Evolutionary conservation across 805 yeast species (phyloP).

Genomic region (Saccharomycopsis oosterbeekiorum): DNA sequence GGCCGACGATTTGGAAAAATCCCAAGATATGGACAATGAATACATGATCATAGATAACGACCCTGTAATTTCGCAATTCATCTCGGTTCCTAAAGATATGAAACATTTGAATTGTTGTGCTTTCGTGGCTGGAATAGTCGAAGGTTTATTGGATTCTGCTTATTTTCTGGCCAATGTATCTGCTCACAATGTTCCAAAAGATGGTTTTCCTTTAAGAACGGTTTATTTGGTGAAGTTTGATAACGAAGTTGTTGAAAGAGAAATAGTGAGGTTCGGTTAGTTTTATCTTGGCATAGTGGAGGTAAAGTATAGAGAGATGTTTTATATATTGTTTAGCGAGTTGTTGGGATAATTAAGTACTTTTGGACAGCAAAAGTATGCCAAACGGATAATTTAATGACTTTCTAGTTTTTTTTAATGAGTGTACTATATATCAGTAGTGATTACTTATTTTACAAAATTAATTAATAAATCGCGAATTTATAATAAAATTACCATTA

Average conservation of each 20-base stretch:
- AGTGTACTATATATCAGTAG: too few relatives aligned
- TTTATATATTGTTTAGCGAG: too few relatives aligned
- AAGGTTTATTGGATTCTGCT: conserved; percentile 68
- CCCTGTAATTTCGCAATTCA: conserved; percentile 62
- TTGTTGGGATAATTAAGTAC: too few relatives aligned
- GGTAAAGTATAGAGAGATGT: background rate
- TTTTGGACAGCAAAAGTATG: too few relatives aligned
- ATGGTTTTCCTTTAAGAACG: conserved; percentile 51
- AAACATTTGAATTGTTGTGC: conserved; percentile 73
- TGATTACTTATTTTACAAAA: too few relatives aligned
- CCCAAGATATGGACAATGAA: conserved; percentile 54
- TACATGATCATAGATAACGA: conserved; percentile 63
- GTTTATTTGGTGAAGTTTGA: conserved; percentile 70
- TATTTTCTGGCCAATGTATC: conserved; percentile 67
- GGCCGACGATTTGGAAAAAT: conserved; percentile 68
- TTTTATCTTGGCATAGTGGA: background rate
- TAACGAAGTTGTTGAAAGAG: conserved; percentile 44
- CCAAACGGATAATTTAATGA: too few relatives aligned
- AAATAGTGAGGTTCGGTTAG: conserved; percentile 33
- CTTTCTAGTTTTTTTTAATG: too few relatives aligned
- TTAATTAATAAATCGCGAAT: too few relatives aligned
- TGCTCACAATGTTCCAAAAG: conserved; percentile 70
- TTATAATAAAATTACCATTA: too few relatives aligned
- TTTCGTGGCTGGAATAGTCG: conserved; percentile 75
- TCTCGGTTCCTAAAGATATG: conserved; percentile 72